Base-by-base conservation (phyloP, 1,284 basidiomycete genomes). In the Lignosus rhinocerotis region DNA sequence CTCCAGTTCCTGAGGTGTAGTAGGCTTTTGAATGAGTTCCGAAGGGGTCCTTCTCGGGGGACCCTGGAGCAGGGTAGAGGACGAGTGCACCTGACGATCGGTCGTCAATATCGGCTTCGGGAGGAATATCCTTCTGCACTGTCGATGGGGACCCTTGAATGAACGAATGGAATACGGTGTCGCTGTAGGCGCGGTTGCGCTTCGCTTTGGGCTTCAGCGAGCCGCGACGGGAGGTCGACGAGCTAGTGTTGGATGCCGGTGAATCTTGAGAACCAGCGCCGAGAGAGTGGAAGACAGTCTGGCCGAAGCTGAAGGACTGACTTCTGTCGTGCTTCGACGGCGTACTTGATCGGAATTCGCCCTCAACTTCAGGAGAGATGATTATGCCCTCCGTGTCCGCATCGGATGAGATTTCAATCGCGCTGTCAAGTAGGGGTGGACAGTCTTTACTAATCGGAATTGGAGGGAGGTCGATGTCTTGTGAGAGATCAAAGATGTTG, bases 1-100 rank as follows among this genome's bases (percentile, higher is more conserved):
- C 84, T 75, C 86, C 81, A 3, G 82, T 82, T 56, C 87, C 86
- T 3, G 88, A 84, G 0, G 86, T 87, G 67, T 89, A 91, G 67
- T 90, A 90, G 0, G 88, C 88, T 25, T 78, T 85, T n/a, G 88
- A 86, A 65, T 88, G 76, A 2, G 82, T 82, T 31, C 82, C 81
- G 73, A 91, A 90, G 0, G 88, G 88, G 67, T 91, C 88, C 6
- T 86, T 85, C 63, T 85, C 82, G 16, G 66, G 62, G 50, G 65
- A 65, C 16, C 60, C 59, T 2, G 67, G 68, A 3, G 71, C 66
- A 1, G 76, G 67, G 60, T 81, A 83, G 1, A 84, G 73, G 10
- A 82, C 73, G 8, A 86, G 68, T 5, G 80, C 76, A 9, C 74
- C 63, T 3, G 75, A 73, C 0, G 79, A 80, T 42, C 78, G 76